Evolutionary conservation across 2,329 filamentous ascomycete species (phyloP), one percentile per base, ranked within the genome.

Genomic region (Colletotrichum nymphaeae): DNA sequence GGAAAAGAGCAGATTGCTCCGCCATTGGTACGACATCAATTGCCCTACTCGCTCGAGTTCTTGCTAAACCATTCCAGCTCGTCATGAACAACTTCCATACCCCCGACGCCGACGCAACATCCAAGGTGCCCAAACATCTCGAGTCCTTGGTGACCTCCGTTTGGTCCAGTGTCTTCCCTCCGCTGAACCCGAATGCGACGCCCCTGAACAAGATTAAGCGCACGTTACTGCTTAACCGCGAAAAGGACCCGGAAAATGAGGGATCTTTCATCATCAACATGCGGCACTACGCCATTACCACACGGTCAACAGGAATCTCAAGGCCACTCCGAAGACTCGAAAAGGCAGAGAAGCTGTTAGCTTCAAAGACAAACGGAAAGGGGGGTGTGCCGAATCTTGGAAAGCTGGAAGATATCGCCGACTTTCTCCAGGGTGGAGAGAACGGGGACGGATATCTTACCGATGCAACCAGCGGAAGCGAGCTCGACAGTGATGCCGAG

Each of bases 41-140:
- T 57, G 49, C 52, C n/a, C 19, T n/a, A 30, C 6, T n/a, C 19
- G 22, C 32, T 30, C n/a, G 35, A 74, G 46, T 70, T 32, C 42
- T 6, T 62, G 73, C 78, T 84, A 79, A 84, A 76, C 7, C 37
- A 14, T 37, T 63, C 3, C 74, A 93, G 90, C 89, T 99, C 57
- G 97, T 99, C 76, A 98, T 99, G 97, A 99, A 99, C 86, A 98
- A 98, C 83, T 98, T 99, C 83, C 90, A 90, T 52, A 93, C 92
- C 4, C 89, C 93, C 32, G 87, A 85, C 37, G 80, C 88, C 57
- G 89, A 91, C 70, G 84, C 89, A 35, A 89, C 88, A 70, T 89
- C 91, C 26, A 91, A 93, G 74, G 92, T 97, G n/a, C 95, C 96
- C 5, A 97, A 95, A 80, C 95, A 98, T 78, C 93, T 99, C 79